Evolutionary conservation across 495 filamentous ascomycete genomes (phyloP), one percentile per base, ranked within the genome.

Genomic region (Hyaloscypha finlandica): DNA sequence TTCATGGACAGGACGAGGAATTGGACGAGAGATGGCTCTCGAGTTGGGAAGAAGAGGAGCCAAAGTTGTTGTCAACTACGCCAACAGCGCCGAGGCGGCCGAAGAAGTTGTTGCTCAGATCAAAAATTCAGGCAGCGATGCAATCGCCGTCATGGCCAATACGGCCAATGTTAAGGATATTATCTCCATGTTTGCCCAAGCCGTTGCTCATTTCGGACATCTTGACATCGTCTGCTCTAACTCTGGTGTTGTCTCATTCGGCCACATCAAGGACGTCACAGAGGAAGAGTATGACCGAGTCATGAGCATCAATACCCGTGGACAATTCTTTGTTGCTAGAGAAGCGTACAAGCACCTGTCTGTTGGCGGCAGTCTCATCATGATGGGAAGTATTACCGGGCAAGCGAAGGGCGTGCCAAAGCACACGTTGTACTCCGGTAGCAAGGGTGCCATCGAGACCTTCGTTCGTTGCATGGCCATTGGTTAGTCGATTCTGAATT

Each of bases 321-420:
- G 87, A 0, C 91, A 94, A 78, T 93, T 93, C 82, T 92, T 93
- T 78, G 91, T 94, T 67, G 90, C 88, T 39, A 89, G 90, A 78
- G 84, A 90, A 35, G 91, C 90, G 62, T 89, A 86, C 78, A 86
- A 88, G 75, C 76, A 93, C 76, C 80, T 91, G 54, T 80, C 86
- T 76, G 77, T 81, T 16, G 85, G 87, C 60, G 91, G 91, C 37
- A 83, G 91, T 16, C 75, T 93, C 33, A 89, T 90, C 71, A 78
- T 90, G 57, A 85, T 85, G 78, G 85, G 84, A 25, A 86, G 83
- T 75, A 89, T 88, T 78, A 88, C 87, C 29, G 86, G 85, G 33
- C 81, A 86, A 78, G 84, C 83, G 68, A 85, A 85, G 76, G 88
- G 87, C 55, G 87, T 93, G 45, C 85, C 85, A 65, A 82, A 90